Conservation (phyloP, 2,329 filamentous ascomycete genomes). For the Colletotrichum limetticola region DNA sequence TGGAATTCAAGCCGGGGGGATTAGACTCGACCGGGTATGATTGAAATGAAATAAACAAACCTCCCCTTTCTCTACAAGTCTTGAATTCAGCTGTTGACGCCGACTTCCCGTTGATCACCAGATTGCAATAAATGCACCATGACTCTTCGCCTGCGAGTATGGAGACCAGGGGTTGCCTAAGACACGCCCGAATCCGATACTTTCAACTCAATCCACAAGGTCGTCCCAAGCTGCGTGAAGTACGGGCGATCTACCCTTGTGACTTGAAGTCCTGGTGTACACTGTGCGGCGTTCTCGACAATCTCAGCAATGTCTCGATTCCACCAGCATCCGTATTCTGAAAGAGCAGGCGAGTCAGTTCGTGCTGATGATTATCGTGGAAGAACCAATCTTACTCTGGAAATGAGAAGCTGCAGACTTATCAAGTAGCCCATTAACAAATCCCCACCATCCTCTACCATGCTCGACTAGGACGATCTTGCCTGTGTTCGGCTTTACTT, state of each 20-base stretch:
- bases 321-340: constrained; percentile 74
- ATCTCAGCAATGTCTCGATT: constrained; percentile 70
- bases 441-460: constrained; percentile 64
- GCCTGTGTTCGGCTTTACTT: constrained; percentile 64
- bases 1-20: neutral
- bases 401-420: constrained; percentile 66
- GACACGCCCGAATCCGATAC: constrained; percentile 40
- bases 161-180: neutral
- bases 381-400: constrained; percentile 40
- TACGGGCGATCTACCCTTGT: constrained; percentile 64
- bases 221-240: constrained; percentile 65
- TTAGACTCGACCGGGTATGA: constrained; percentile 3
- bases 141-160: neutral
- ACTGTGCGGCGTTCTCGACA: constrained; percentile 58
- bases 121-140: neutral
- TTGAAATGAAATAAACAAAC: constrained; percentile 32
- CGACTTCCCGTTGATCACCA: too few relatives aligned
- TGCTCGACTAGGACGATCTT: constrained; percentile 72
- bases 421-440: constrained; percentile 68
- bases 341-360: neutral
- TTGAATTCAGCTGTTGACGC: neutral
- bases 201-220: constrained; percentile 67
- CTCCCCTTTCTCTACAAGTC: constrained; percentile 16
- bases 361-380: neutral
- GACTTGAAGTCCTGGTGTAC: constrained; percentile 66